Evolutionary conservation across 371 early-diverging fungal species (phyloP).

Genomic region (Apophysomyces ossiformis): DNA sequence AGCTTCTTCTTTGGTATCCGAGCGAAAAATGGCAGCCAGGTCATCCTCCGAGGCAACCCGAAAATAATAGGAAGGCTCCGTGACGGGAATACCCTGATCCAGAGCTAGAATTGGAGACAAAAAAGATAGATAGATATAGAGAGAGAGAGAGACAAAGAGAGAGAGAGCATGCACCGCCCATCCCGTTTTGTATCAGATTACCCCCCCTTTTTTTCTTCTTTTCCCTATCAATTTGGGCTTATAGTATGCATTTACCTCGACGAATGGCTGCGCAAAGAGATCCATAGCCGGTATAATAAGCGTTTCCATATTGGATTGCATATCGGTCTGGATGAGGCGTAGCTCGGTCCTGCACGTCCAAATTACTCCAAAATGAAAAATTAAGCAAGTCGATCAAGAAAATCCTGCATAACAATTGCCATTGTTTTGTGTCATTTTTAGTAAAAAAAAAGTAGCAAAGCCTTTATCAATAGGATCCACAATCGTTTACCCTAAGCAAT

Average conservation of each 20-base stretch:
- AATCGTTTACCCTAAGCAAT: too few species aligned
- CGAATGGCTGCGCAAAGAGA: constrained; percentile 82
- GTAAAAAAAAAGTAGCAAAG: constrained; percentile 50
- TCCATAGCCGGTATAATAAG: constrained; percentile 86
- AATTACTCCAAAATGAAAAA: constrained; percentile 90
- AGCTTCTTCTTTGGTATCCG: constrained; percentile 66
- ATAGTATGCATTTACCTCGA: constrained; percentile 49
- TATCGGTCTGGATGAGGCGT: constrained; percentile 61
- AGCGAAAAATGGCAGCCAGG: constrained; percentile 63
- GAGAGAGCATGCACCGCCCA: neutral
- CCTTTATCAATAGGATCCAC: neutral
- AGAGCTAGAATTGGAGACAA: constrained; percentile 41
- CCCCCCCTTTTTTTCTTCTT: too few species aligned
- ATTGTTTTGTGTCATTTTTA: constrained; percentile 52
- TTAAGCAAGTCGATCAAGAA: constrained; percentile 86
- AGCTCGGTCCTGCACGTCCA: constrained; percentile 53
- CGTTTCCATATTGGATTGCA: constrained; percentile 64
- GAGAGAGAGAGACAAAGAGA: neutral
- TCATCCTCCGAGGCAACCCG: constrained; percentile 45
- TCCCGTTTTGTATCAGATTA: neutral
- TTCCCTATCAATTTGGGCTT: too few species aligned
- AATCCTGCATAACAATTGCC: constrained; percentile 56
- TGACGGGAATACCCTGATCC: constrained; percentile 66
- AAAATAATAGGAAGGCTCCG: constrained; percentile 58
- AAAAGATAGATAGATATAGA: too few species aligned